Evolutionary conservation across 1,139 yeast genomes (phyloP).

Genomic region (Candida mesenterica): DNA sequence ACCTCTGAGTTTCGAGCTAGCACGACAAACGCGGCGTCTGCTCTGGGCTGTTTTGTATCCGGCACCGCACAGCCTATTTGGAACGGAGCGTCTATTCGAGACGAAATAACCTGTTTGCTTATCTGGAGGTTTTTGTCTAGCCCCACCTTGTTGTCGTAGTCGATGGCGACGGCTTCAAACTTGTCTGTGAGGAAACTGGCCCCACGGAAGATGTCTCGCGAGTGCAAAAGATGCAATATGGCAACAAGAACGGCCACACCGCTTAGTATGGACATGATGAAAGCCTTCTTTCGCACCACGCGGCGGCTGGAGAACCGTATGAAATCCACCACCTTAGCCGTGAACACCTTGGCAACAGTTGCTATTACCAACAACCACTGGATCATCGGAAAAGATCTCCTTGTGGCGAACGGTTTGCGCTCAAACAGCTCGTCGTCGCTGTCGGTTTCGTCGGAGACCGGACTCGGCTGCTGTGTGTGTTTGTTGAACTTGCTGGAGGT

Average conservation of each 20-base stretch:
- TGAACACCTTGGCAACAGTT: too few relatives aligned
- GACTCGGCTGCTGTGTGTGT: too few relatives aligned
- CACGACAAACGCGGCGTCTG: conserved; percentile 82
- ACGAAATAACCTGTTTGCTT: conserved; percentile 27
- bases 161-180: background rate
- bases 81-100: conserved; percentile 44
- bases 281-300: conserved; percentile 1
- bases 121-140: conserved; percentile 19
- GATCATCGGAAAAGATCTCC: too few relatives aligned
- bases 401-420: too few relatives aligned
- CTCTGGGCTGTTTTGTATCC: conserved; percentile 32
- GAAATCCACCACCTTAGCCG: background rate
- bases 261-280: background rate
- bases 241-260: background rate
- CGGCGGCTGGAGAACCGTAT: background rate
- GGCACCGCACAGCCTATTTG: conserved; percentile 52
- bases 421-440: too few relatives aligned
- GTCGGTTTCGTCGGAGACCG: too few relatives aligned
- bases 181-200: conserved; percentile 3
- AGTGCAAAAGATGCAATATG: background rate
- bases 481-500: too few relatives aligned
- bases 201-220: conserved; percentile 4
- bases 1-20: conserved; percentile 76
- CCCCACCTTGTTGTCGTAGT: background rate
- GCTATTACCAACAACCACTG: too few relatives aligned